phyloP scores from a whole-genome alignment of 768 basidiomycete species.

The Dictyophora rubrovolvata region DNA sequence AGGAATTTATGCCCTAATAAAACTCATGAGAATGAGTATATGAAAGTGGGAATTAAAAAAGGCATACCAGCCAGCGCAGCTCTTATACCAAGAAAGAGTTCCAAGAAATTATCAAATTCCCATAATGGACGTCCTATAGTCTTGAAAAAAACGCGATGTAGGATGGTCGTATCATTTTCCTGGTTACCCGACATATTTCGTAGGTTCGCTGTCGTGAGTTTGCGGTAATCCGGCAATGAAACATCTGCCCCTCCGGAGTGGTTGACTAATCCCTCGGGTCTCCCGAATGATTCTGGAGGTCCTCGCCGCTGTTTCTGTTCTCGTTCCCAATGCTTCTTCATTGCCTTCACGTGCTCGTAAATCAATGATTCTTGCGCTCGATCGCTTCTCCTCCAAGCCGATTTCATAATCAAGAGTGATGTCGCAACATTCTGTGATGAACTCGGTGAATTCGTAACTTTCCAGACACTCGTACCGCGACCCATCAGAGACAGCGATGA shows the following conservation, averaged over 20 bases:
- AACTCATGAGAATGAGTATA: neutral
- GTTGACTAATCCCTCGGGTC: neutral
- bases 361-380: neutral
- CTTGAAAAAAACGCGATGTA: slow-evolving; percentile 9
- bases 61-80: slow-evolving; percentile 2
- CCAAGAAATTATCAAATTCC: slow-evolving; percentile 4
- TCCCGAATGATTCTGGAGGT: too few relatives aligned
- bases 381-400: slow-evolving; percentile 1
- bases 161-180: neutral
- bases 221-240: neutral
- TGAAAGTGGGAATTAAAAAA: neutral
- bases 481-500: slow-evolving; percentile 11
- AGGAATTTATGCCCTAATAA: slow-evolving; percentile 16
- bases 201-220: neutral
- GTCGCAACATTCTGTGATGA: neutral
- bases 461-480: slow-evolving; percentile 12
- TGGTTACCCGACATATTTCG: neutral
- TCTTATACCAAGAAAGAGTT: slow-evolving; percentile 3
- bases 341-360: too few relatives aligned
- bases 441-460: neutral
- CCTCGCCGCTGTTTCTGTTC: too few relatives aligned
- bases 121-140: slow-evolving; percentile 9
- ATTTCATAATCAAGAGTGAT: slow-evolving; percentile 1
- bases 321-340: too few relatives aligned
- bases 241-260: neutral